These are phyloP conservation scores for Yamadazyma trypodendri DNA, from an alignment of 1,139 yeast species.

Conservation along the genomic window DNA sequence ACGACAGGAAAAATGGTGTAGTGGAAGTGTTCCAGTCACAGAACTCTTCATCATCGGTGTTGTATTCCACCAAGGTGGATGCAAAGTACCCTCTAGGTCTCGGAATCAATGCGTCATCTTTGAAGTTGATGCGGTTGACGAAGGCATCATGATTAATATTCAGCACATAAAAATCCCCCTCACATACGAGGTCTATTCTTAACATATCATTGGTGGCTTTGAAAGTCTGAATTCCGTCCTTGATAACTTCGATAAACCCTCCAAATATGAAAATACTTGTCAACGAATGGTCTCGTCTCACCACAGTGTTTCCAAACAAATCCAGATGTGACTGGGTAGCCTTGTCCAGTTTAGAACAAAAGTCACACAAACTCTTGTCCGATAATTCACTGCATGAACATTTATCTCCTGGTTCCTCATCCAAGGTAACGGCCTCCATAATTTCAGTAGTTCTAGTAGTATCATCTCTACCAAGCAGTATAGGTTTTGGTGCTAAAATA, in stretches of 20 bases:
- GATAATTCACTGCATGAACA: slow-evolving; percentile 1
- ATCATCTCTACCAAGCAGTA: slow-evolving; percentile 3
- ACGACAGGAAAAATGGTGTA: slow-evolving; percentile 15
- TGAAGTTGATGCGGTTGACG: slow-evolving; percentile 9
- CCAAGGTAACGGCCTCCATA: background rate
- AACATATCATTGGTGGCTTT: slow-evolving; percentile 36
- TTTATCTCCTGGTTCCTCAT: slow-evolving; percentile 1
- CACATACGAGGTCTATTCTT: slow-evolving; percentile 32
- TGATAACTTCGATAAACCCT: slow-evolving; percentile 28
- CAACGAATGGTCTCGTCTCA: slow-evolving; percentile 11
- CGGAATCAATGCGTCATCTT: slow-evolving; percentile 26
- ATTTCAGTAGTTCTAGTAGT: background rate
- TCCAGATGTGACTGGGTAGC: slow-evolving; percentile 9
- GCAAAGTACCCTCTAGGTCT: slow-evolving; percentile 45
- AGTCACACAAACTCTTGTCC: slow-evolving; percentile 5
- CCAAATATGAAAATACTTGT: slow-evolving; percentile 40
- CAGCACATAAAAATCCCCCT: slow-evolving; percentile 15
- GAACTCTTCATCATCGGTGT: slow-evolving; percentile 20
- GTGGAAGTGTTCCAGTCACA: slow-evolving; percentile 18
- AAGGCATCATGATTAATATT: slow-evolving; percentile 11
- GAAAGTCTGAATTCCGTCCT: slow-evolving; percentile 22
- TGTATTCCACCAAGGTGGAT: slow-evolving; percentile 27
- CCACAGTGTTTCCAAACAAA: slow-evolving; percentile 13
- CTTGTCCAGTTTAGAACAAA: slow-evolving; percentile 1
- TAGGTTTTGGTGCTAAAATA: slow-evolving; percentile 10